Evolutionary conservation across 2,329 filamentous ascomycete genomes (phyloP).

Genomic region (Graphilbum fragrans): DNA sequence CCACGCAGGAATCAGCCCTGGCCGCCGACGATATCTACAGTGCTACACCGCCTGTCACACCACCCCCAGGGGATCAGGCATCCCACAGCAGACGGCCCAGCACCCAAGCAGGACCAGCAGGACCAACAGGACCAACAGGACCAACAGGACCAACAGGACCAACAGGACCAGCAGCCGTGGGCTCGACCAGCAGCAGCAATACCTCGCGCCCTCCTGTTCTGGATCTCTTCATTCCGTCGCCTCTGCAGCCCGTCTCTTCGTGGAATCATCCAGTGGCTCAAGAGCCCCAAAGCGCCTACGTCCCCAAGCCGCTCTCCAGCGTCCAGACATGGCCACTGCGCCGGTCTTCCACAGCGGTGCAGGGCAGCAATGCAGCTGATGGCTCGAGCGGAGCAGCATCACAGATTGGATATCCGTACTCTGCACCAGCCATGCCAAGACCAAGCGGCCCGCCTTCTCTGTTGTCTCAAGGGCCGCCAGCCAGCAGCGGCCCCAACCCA

Average conservation of each 20-base stretch:
- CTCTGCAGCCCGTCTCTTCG: too few relatives aligned
- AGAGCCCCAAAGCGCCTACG: background rate
- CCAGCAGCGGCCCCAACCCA: background rate
- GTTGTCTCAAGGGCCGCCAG: background rate
- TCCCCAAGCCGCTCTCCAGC: constrained; percentile 6
- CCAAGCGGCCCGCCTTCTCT: background rate
- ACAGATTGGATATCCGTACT: constrained; percentile 29
- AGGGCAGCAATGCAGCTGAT: constrained; percentile 2
- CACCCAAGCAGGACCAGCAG: constrained; percentile 5
- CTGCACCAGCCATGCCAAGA: too few relatives aligned
- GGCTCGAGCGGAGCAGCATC: background rate
- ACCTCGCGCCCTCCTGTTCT: too few relatives aligned
- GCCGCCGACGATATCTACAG: constrained; percentile 6
- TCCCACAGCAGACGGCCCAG: constrained; percentile 1
- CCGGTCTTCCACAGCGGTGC: constrained; percentile 3
- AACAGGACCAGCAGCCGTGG: background rate
- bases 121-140: background rate
- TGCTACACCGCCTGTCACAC: constrained; percentile 6
- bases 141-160: background rate
- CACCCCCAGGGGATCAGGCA: background rate
- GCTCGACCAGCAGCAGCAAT: background rate
- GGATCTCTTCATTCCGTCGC: too few relatives aligned
- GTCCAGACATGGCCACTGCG: constrained; percentile 9
- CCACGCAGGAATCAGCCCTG: background rate
- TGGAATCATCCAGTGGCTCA: too few relatives aligned